Base-by-base conservation (phyloP, 208 protist species). In the Entamoeba nuttalli region DNA sequence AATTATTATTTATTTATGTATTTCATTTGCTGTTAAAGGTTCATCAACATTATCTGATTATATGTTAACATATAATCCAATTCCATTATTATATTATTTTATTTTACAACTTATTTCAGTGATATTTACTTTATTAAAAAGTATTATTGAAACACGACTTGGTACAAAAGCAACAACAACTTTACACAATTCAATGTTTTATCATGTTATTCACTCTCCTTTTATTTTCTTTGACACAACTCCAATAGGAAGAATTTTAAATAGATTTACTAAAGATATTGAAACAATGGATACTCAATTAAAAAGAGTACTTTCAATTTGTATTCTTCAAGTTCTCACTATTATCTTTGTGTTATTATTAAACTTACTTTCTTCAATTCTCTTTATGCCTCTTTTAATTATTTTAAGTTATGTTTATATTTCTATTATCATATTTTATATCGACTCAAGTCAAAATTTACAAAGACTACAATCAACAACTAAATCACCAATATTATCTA, bases 401-500 rank as follows among this genome's bases (percentile, higher is more conserved):
- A 5, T 50, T 11, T 11, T 50, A 2, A 44, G 7, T 50, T 15
- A 17, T 50, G 2, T 93, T 93, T 93, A 51, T 41, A 50, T 93
- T 48, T 15, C 7, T 15, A 25, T 93, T 17, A 48, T 93, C 3
- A 41, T 41, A 21, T 51, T 51, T 51, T 93, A 51, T 50, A 50
- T 41, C 4, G 7, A 7, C 35, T 93, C 97, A 44, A 97, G 97
- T 30, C 96, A 98, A 14, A 98, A 98, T 95, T 94, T 99, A 44
- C 97, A 98, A 94, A 97, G 98, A 51, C 96, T 98, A 11, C 96
- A 98, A 9, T 96, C 96, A 52, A 97, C 98, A 11, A 96, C 97
- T 3, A 97, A 98, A 94, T 98, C 98, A 14, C 99, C 99, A 14
- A 96, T 99, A 19, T 98, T 98, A 95, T 96, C 98, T 0, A 94